Base-by-base conservation (phyloP, 179 eudicot species). In the Corrigiola litoralis region DNA sequence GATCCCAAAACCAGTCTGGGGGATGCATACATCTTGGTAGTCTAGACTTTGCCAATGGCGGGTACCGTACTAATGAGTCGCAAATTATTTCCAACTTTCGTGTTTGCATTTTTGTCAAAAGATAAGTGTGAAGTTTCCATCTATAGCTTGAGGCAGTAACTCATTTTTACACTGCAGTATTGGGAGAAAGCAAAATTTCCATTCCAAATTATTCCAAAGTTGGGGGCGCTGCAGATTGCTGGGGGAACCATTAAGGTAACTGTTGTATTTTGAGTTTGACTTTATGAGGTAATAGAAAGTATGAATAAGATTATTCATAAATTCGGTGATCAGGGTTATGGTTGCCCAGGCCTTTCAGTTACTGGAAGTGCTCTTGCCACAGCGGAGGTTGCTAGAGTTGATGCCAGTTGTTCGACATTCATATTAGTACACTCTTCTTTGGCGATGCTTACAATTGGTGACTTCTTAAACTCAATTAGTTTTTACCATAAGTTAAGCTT, bases 151-250 rank as follows among this genome's bases (percentile, higher is more conserved):
- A 65, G 46, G 20, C 3, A 14, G 23, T 64, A 55, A 68, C 45
- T 21, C 14, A 4, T 63, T 25, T 52, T 17, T 38, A 14, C 21
- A 34, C n/a, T 75, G 73, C 83, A 92, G 98, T 90, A 84, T 56
- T 92, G 98, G 98, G 98, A 92, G 83, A 92, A 80, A 62, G 96
- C 98, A 23, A 84, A 92, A 79, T 92, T 92, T 79, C 98, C 98
- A 34, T 92, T 92, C 72, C 88, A 92, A 61, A 62, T 90, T 58
- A 74, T 92, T 69, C 97, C 98, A 14, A 90, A 90, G 79, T 84
- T 92, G 66, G 90, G 82, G 59, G 86, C 89, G 40, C 58, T 92
- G 71, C 58, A 56, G 61, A 59, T 92, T 70, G 85, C 92, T 66
- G 98, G 98, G 58, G 90, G 92, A 73, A 87, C 87, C 36, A 87